Evolutionary conservation across 495 filamentous ascomycete species (phyloP).

Genomic region (Aspergillus carlsbadensis): DNA sequence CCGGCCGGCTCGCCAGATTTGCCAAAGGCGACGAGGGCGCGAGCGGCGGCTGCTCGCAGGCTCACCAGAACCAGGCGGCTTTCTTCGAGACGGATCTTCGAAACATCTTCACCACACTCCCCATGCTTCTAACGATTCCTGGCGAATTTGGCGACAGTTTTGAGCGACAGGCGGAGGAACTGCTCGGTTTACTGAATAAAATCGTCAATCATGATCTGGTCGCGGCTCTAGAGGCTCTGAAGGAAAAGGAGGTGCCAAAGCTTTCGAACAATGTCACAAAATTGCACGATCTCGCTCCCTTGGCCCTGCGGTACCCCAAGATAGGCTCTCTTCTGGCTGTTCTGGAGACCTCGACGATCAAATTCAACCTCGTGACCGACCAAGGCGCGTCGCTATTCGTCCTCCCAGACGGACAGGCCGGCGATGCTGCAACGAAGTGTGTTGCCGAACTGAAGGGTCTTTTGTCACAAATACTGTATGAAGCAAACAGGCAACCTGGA

Average conservation of each 20-base stretch:
- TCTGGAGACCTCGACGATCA: background rate
- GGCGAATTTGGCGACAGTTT: background rate
- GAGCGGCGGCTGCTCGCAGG: background rate
- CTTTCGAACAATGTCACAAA: background rate
- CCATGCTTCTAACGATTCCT: background rate
- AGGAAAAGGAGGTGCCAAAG: background rate
- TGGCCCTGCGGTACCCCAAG: background rate
- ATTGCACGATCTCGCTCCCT: background rate
- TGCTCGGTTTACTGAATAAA: background rate
- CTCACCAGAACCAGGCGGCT: background rate
- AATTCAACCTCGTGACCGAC: background rate
- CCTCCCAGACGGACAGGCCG: background rate
- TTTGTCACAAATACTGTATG: background rate
- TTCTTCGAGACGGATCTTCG: constrained; percentile 8
- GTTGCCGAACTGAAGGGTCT: background rate
- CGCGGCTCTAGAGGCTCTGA: background rate
- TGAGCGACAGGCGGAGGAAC: background rate
- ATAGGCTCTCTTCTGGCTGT: background rate
- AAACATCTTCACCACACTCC: background rate
- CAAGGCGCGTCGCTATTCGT: background rate
- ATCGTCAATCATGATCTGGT: constrained; percentile 1
- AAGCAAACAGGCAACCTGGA: background rate
- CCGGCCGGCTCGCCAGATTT: background rate
- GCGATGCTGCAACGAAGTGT: background rate
- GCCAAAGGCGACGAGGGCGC: background rate